Evolutionary conservation across 306 rosid species (phyloP), one percentile per base, ranked within the genome.

Genomic region (Glycine latifolia): DNA sequence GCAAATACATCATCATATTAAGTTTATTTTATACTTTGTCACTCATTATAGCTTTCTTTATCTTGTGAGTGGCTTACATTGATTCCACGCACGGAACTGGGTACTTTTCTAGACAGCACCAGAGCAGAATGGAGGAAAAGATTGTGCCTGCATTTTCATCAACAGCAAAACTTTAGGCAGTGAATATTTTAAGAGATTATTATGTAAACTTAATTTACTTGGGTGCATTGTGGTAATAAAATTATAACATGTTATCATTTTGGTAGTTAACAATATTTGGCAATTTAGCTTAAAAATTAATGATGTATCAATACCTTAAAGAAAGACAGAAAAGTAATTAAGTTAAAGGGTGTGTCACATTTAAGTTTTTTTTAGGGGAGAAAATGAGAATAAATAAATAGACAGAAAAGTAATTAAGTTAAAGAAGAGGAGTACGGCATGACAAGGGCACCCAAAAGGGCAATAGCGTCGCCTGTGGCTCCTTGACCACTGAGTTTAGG

Each of bases 91-190:
- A 89, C 94, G 0, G 97, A 87, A 67, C 52, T 80, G 8, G 94
- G 97, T 47, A 89, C 74, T 86, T 90, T 95, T 77, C 97, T 88
- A 3, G 99, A 91, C 3, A 95, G 89, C 71, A 95, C 97, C 11
- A 95, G 91, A 68, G 99, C 99, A n/a, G 99, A 95, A 63, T 93
- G 97, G 37, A 93, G 97, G 66, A 95, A 95, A 46, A 95, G 95
- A 62, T 95, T 95, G 87, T 95, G 99, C 83, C 99, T 95, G 88
- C 81, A 84, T 73, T 71, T 44, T 46, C 37, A 7, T 33, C 49
- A 66, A 15, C 61, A 71, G 15, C 26, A 26, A 71, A 70, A 15
- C 44, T 14, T 49, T 11, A 62, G 35, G 10, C 41, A 43, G 9
- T 14, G 37, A 60, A 33, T 31, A 26, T 26, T 26, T 20, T 26